Percentiles rank a stretch among this genome's conserved stretches.
Evolutionary conservation across 2,329 filamentous ascomycete species (phyloP).

Genomic region (Pestalotiopsis sp.): DNA sequence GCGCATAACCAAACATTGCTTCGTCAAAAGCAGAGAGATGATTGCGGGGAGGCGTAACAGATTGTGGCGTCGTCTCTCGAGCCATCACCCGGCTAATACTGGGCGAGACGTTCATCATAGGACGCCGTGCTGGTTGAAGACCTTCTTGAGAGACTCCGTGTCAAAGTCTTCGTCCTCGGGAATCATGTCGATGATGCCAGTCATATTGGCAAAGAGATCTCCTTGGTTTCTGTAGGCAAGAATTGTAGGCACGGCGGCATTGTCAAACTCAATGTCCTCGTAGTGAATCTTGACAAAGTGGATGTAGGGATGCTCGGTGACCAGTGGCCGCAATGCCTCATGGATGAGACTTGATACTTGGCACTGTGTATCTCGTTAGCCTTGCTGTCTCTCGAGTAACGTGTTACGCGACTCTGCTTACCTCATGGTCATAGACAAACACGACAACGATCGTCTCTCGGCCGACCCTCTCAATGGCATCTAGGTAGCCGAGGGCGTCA

Average conservation of each 20-base stretch:
- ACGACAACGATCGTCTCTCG: conserved; percentile 85
- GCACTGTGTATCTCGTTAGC: conserved; percentile 56
- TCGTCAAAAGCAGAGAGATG: conserved; percentile 7
- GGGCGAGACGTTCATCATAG: conserved; percentile 36
- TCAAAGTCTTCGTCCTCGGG: conserved; percentile 66
- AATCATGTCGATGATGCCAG: conserved; percentile 84
- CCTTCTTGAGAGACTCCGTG: conserved; percentile 49
- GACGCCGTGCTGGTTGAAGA: conserved; percentile 55
- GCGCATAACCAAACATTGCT: conserved; percentile 10
- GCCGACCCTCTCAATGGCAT: conserved; percentile 88
- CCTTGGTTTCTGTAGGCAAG: conserved; percentile 85
- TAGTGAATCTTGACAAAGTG: conserved; percentile 92
- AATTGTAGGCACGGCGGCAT: conserved; percentile 81
- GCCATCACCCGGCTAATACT: neutral
- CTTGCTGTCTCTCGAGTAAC: neutral
- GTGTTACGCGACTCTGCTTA: conserved; percentile 43
- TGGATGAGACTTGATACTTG: conserved; percentile 78
- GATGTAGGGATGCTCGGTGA: conserved; percentile 66
- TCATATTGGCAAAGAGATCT: conserved; percentile 86
- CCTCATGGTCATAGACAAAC: conserved; percentile 86
- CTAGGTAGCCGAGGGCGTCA: conserved; percentile 89
- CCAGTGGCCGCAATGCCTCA: conserved; percentile 72
- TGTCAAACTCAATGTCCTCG: conserved; percentile 91
- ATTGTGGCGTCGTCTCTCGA: neutral
- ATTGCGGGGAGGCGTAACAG: neutral